Evolutionary conservation across 768 basidiomycete species (phyloP).

Genomic region (Galerina sulciceps): DNA sequence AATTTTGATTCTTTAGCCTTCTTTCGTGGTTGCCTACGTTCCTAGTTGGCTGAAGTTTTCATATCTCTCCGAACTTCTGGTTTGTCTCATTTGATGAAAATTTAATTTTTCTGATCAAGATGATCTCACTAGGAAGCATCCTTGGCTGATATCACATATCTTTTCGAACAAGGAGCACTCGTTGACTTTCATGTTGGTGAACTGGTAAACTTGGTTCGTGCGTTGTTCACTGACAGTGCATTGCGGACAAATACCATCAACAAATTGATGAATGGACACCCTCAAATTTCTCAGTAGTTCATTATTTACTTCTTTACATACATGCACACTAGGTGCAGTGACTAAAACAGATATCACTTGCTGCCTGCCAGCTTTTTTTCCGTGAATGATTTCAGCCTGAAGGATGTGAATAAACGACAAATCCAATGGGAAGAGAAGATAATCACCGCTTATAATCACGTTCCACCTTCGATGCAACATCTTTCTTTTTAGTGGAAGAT

Average conservation of each 20-base stretch:
- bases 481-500: conserved; percentile 36
- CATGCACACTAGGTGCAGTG: neutral
- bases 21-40: conserved; percentile 84
- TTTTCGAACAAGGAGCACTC: conserved; percentile 88
- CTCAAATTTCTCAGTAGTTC: conserved; percentile 26
- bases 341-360: conserved; percentile 1
- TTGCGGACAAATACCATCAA: conserved; percentile 82
- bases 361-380: conserved; percentile 38
- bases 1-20: conserved; percentile 47
- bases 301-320: conserved; percentile 3
- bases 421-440: neutral
- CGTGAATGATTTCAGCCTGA: conserved; percentile 46
- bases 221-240: conserved; percentile 87
- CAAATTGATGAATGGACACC: conserved; percentile 69
- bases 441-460: conserved; percentile 63
- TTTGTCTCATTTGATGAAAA: conserved; percentile 40
- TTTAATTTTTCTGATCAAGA: neutral
- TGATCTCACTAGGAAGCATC: conserved; percentile 74
- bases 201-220: conserved; percentile 77
- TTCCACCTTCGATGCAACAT: conserved; percentile 37
- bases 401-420: neutral
- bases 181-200: conserved; percentile 90
- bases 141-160: conserved; percentile 88
- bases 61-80: conserved; percentile 90
- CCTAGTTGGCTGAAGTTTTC: conserved; percentile 95